Evolutionary conservation across 2,329 filamentous ascomycete genomes (phyloP).

Genomic region (Chlorencoelia australis): DNA sequence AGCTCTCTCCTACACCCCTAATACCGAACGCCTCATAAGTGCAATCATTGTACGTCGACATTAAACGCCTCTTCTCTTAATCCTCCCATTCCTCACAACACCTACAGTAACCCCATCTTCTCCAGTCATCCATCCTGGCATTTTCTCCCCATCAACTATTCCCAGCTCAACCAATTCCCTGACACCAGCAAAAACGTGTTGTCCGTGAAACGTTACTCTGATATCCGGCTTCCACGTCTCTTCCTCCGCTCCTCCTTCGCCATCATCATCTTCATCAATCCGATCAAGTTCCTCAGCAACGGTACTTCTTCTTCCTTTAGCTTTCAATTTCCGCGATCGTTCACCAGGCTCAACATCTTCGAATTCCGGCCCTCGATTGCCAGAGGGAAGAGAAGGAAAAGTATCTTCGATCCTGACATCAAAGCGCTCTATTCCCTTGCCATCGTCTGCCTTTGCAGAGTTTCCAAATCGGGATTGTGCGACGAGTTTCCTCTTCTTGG

Average conservation of each 20-base stretch:
- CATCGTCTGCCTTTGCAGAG: constrained; percentile 43
- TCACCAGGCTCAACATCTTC: constrained; percentile 9
- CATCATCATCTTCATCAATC: constrained; percentile 24
- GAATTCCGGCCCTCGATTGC: constrained; percentile 13
- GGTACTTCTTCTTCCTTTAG: constrained; percentile 22
- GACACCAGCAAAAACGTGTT: constrained; percentile 73
- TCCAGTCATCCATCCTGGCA: constrained; percentile 88
- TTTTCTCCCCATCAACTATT: constrained; percentile 62
- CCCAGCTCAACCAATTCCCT: constrained; percentile 69
- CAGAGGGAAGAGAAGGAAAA: constrained; percentile 32
- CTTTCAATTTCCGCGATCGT: constrained; percentile 24
- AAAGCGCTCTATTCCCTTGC: constrained; percentile 50
- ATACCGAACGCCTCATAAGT: no score
- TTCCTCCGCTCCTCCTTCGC: constrained; percentile 14
- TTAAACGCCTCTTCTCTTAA: constrained; percentile 44
- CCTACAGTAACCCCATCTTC: constrained; percentile 73
- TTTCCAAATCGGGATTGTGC: constrained; percentile 64
- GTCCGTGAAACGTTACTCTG: constrained; percentile 60
- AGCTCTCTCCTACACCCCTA: no score
- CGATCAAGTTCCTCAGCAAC: constrained; percentile 17
- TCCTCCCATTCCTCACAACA: constrained; percentile 55
- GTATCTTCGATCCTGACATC: constrained; percentile 50
- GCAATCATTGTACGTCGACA: background rate
- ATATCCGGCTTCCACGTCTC: constrained; percentile 46
- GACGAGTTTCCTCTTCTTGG: constrained; percentile 50